phyloP scores from a whole-genome alignment of 805 yeast species.

The Kurtzmaniella fragi region DNA sequence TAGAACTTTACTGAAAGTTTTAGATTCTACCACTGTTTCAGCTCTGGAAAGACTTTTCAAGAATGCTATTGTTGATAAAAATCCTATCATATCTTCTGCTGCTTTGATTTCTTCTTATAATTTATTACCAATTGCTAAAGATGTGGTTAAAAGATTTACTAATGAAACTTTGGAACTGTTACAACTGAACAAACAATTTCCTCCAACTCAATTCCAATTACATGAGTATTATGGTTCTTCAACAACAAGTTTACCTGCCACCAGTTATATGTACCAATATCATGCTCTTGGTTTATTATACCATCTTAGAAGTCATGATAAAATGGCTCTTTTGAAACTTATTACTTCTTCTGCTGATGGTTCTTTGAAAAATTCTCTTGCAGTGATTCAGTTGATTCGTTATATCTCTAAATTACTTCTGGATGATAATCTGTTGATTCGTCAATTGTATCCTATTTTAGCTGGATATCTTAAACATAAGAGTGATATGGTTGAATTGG shows the following conservation, averaged over 20 bases:
- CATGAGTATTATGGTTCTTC: conserved; percentile 54
- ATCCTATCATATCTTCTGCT: conserved; percentile 88
- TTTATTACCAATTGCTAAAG: conserved; percentile 82
- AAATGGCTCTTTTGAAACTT: conserved; percentile 88
- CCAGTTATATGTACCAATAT: conserved; percentile 84
- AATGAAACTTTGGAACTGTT: conserved; percentile 94
- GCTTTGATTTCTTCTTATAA: conserved; percentile 90
- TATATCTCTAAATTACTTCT: conserved; percentile 66
- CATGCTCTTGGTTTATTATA: conserved; percentile 92
- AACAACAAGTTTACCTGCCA: conserved; percentile 50
- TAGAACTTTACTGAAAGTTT: conserved; percentile 82
- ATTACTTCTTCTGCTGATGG: conserved; percentile 70
- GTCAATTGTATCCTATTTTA: conserved; percentile 60
- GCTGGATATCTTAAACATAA: conserved; percentile 70
- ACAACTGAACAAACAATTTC: conserved; percentile 52
- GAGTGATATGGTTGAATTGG: conserved; percentile 86
- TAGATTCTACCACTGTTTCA: conserved; percentile 87
- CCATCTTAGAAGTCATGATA: conserved; percentile 83
- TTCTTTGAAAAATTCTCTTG: conserved; percentile 71
- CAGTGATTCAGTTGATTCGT: conserved; percentile 80
- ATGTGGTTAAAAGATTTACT: conserved; percentile 88
- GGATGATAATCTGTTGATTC: conserved; percentile 64
- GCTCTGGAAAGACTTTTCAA: conserved; percentile 90
- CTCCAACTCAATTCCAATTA: conserved; percentile 43
- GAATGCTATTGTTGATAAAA: conserved; percentile 86